These are phyloP conservation scores for Haplosporangium gracile DNA, from an alignment of 192 early-diverging fungal genomes.

Conservation along the genomic window DNA sequence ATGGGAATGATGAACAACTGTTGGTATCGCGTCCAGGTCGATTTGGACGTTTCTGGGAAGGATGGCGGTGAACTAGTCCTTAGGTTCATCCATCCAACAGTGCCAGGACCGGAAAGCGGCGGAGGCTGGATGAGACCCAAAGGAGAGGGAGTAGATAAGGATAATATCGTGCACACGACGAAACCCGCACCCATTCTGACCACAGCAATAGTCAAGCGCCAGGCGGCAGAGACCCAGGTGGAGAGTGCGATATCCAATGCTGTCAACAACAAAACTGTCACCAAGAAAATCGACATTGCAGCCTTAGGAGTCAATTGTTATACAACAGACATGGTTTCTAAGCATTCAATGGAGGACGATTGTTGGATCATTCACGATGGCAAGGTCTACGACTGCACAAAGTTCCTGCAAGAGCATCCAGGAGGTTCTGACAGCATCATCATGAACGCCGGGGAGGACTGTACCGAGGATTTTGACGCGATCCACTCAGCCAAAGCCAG, in stretches of 20 bases:
- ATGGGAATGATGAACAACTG: slow-evolving; percentile 86
- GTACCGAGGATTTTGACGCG: slow-evolving; percentile 91
- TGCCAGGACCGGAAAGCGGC: slow-evolving; percentile 44
- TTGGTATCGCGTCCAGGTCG: slow-evolving; percentile 67
- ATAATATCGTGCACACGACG: neutral
- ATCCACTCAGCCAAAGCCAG: slow-evolving; percentile 91
- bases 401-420: slow-evolving; percentile 86
- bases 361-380: slow-evolving; percentile 83
- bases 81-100: slow-evolving; percentile 68
- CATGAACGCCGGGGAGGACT: slow-evolving; percentile 85
- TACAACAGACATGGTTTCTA: slow-evolving; percentile 73
- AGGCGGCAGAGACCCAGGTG: neutral
- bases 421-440: slow-evolving; percentile 91
- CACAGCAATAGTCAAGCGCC: slow-evolving; percentile 5
- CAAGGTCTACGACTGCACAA: slow-evolving; percentile 83
- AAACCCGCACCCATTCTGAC: slow-evolving; percentile 15
- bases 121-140: slow-evolving; percentile 69
- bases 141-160: slow-evolving; percentile 9
- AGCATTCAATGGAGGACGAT: slow-evolving; percentile 77
- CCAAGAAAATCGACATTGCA: neutral
- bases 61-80: slow-evolving; percentile 19
- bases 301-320: slow-evolving; percentile 26
- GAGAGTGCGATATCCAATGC: slow-evolving; percentile 4
- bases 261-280: slow-evolving; percentile 6
- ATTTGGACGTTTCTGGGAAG: slow-evolving; percentile 25